These are phyloP conservation scores for Fusarium chlamydosporum DNA, from an alignment of 2,329 filamentous ascomycete genomes.

Conservation along the genomic window DNA sequence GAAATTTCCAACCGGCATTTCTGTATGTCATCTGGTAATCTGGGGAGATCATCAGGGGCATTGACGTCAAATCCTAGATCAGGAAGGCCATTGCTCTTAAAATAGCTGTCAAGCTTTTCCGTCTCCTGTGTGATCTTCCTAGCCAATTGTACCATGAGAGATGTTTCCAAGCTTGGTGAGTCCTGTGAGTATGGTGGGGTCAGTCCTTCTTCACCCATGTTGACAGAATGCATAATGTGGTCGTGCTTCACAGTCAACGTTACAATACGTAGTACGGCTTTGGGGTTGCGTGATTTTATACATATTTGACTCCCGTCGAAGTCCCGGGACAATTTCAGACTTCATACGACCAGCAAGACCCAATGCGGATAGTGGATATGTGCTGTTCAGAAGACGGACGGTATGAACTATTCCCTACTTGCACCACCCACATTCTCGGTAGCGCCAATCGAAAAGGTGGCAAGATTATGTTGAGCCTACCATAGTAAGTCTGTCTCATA, in stretches of 20 bases:
- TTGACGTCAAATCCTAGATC: conserved; percentile 63
- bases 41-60: conserved; percentile 62
- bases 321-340: conserved; percentile 14
- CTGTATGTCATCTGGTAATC: conserved; percentile 62
- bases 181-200: conserved; percentile 56
- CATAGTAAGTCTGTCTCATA: background rate
- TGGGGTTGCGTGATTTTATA: conserved; percentile 35
- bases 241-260: conserved; percentile 1
- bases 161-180: conserved; percentile 47
- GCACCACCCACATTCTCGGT: conserved; percentile 24
- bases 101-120: conserved; percentile 64
- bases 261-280: conserved; percentile 6
- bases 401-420: conserved; percentile 15
- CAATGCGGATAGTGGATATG: conserved; percentile 25
- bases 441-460: conserved; percentile 23
- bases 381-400: conserved; percentile 11
- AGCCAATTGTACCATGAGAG: conserved; percentile 62
- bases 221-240: conserved; percentile 3
- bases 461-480: conserved; percentile 9
- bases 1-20: conserved; percentile 63
- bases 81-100: conserved; percentile 59
- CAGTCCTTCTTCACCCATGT: conserved; percentile 47
- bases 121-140: conserved; percentile 64
- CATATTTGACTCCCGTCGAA: conserved; percentile 8
- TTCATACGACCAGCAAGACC: conserved; percentile 15